These are phyloP conservation scores for Candida arabinofermentans DNA, from an alignment of 805 yeast genomes.

Conservation along the genomic window DNA sequence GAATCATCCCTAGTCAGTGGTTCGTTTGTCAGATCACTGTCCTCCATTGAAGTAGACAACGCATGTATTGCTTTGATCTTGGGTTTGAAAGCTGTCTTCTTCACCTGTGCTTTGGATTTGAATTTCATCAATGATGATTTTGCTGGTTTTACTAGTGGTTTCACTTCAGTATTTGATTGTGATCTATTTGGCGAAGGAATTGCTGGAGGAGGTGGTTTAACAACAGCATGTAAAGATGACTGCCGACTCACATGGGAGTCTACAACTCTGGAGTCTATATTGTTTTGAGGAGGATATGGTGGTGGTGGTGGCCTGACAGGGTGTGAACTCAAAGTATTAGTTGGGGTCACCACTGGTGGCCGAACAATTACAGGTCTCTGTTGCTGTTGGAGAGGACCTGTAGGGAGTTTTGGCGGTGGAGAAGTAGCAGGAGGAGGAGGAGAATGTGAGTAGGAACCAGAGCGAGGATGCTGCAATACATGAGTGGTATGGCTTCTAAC, in stretches of 20 bases:
- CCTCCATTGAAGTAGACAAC: no score
- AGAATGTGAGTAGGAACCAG: neutral
- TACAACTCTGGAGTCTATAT: no score
- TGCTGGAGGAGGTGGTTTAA: neutral
- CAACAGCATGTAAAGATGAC: no score
- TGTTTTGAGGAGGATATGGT: neutral
- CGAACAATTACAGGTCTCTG: no score
- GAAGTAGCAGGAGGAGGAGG: neutral
- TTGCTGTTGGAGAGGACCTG: no score
- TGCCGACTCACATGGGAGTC: no score
- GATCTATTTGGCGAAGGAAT: neutral
- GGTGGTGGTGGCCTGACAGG: neutral
- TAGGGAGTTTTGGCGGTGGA: no score
- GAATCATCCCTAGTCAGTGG: neutral
- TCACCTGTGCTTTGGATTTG: slow-evolving; percentile 9
- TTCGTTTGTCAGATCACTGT: neutral
- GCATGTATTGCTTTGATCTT: no score
- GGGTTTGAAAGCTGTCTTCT: neutral
- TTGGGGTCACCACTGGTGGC: no score
- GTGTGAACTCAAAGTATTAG: no score
- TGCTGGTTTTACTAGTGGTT: slow-evolving; percentile 30
- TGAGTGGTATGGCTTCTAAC: no score
- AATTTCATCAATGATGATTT: slow-evolving; percentile 22
- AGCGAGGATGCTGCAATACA: no score
- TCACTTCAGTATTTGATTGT: slow-evolving; percentile 49